Conservation (phyloP, 2,329 filamentous ascomycete species). For the Thelonectria olida region DNA sequence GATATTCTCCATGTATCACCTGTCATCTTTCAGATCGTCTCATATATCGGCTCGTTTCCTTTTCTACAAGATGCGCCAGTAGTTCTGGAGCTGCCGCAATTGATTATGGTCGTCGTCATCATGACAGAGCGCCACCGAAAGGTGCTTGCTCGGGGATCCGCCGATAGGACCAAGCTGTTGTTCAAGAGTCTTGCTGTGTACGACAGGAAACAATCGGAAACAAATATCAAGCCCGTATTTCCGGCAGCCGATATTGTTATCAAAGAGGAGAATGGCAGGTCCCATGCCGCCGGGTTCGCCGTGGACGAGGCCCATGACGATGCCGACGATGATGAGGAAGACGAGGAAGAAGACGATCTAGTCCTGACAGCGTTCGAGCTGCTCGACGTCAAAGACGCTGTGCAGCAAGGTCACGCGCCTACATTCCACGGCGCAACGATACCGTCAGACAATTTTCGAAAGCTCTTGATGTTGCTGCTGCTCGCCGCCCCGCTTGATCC, state of each 20-base stretch:
- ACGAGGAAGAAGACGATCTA: conserved; percentile 68
- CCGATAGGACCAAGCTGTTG: conserved; percentile 69
- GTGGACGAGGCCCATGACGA: conserved; percentile 57
- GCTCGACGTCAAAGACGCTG: conserved; percentile 70
- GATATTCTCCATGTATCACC: conserved; percentile 74
- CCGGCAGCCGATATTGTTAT: not conserved
- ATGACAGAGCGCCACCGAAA: conserved; percentile 75
- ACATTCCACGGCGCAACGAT: conserved; percentile 73
- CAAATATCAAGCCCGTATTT: conserved; percentile 6
- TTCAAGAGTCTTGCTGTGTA: conserved; percentile 79
- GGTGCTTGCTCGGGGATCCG: conserved; percentile 66
- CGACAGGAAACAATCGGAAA: conserved; percentile 63
- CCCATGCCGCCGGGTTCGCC: conserved; percentile 52
- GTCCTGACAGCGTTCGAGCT: conserved; percentile 75
- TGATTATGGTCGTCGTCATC: conserved; percentile 77
- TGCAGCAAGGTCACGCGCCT: conserved; percentile 60
- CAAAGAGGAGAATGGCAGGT: conserved; percentile 20
- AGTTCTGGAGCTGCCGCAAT: conserved; percentile 73
- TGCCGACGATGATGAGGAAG: conserved; percentile 54
- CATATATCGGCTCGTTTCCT: conserved; percentile 77
- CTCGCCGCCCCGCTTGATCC: conserved; percentile 71
- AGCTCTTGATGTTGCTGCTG: conserved; percentile 75
- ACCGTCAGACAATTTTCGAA: conserved; percentile 77
- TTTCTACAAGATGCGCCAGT: conserved; percentile 76
- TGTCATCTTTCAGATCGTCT: conserved; percentile 76